These are phyloP conservation scores for Coccomyxa sp. DNA, from an alignment of 139 green algal species.

Conservation along the genomic window DNA sequence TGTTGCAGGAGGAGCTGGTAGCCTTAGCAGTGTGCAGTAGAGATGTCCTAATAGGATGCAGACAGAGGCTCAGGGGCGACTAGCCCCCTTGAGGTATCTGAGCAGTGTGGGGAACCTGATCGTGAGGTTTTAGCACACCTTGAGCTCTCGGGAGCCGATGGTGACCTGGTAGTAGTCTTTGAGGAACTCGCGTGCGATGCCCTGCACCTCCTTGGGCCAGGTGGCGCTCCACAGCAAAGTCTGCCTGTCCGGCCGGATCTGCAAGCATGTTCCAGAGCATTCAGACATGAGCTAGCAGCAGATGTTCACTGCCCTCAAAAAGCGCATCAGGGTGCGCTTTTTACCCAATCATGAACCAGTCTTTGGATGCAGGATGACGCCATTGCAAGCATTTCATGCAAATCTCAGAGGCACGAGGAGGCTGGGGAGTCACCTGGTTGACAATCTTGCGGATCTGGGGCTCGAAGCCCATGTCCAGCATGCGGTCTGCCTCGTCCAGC, in stretches of 20 bases:
- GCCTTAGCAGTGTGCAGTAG: no score
- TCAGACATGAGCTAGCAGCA: no score
- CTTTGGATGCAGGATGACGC: no score
- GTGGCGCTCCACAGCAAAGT: conserved; percentile 96
- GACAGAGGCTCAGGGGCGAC: no score
- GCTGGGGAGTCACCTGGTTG: conserved; percentile 17
- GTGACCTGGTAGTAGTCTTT: conserved; percentile 77
- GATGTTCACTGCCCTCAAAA: background rate
- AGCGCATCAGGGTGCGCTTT: background rate
- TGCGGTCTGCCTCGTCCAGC: conserved; percentile 93
- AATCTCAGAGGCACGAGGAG: background rate
- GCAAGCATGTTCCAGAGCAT: no score
- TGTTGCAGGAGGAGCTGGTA: no score
- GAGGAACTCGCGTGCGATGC: conserved; percentile 81
- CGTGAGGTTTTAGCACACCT: conserved; percentile 9
- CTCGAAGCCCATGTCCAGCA: conserved; percentile 97
- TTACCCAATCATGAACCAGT: no score
- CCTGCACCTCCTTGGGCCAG: conserved; percentile 90
- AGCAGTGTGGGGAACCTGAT: no score
- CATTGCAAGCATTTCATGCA: background rate
- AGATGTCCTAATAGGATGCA: no score
- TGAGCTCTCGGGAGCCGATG: conserved; percentile 81
- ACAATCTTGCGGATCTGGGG: conserved; percentile 72
- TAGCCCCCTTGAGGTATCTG: no score
- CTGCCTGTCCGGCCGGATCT: conserved; percentile 87